These are phyloP conservation scores for Beauveria bassiana DNA, from an alignment of 2,329 filamentous ascomycete species.

Conservation along the genomic window DNA sequence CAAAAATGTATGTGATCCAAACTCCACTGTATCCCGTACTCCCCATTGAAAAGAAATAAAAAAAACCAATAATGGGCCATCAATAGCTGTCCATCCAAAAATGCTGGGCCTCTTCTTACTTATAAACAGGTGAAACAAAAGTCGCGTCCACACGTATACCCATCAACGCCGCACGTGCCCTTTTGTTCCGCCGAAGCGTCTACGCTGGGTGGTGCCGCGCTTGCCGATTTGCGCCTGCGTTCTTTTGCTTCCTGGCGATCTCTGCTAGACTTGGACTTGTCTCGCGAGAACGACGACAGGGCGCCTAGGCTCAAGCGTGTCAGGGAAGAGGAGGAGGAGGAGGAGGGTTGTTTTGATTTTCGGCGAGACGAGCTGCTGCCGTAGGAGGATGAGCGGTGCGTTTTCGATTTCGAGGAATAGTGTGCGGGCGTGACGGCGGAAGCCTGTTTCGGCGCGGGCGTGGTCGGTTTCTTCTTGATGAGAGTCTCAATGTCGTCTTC, in stretches of 20 bases:
- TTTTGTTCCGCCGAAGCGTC: constrained; percentile 26
- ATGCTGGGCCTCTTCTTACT: background rate
- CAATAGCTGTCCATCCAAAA: background rate
- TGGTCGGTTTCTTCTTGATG: background rate
- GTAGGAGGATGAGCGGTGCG: background rate
- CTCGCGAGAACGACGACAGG: constrained; percentile 1
- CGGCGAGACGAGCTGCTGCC: background rate
- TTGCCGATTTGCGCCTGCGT: constrained; percentile 2
- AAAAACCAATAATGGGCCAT: too few species aligned
- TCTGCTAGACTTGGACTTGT: background rate
- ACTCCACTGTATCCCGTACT: background rate
- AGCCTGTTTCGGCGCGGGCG: background rate
- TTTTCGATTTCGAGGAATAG: background rate
- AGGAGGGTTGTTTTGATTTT: background rate
- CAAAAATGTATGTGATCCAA: constrained; percentile 5
- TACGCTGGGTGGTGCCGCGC: background rate
- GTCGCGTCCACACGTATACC: constrained; percentile 46
- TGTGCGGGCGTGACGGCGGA: background rate
- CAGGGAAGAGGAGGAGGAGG: background rate
- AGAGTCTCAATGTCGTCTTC: constrained; percentile 6
- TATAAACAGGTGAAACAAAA: constrained; percentile 53
- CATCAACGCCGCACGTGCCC: constrained; percentile 46
- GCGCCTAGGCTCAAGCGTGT: constrained; percentile 2
- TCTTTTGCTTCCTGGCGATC: constrained; percentile 7
- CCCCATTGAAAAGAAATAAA: background rate